Evolutionary conservation across 352 stramenopile species (phyloP), one percentile per base, ranked within the genome.

Genomic region (Phytophthora pini): DNA sequence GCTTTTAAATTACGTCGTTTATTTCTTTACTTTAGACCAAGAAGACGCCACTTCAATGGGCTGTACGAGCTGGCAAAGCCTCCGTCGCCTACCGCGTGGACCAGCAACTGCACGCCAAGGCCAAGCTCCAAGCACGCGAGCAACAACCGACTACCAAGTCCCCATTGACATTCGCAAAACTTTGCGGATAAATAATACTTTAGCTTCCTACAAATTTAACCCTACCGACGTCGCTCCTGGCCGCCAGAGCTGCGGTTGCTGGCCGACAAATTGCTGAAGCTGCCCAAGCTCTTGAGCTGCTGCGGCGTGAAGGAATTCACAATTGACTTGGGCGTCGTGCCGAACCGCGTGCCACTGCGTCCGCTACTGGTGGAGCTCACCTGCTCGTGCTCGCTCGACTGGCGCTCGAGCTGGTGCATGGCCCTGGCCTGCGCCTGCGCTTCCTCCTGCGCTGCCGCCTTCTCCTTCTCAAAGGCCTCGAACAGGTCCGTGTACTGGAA

Each of bases 41-140:
- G 43, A 88, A 87, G 57, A 92, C 84, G 3, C 86, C 86, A 13
- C 59, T 93, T 40, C 83, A 92, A 49, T 94, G 84, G 81, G 86
- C 84, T 1, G 70, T 89, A 5, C 72, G 76, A 12, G 79, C 79
- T 15, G 86, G 86, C 41, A 87, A 92, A 60, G 82, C 84, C 0
- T 90, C 86, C 12, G 67, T 91, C 41, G 77, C 80, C 34, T 92
- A 94, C 59, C 80, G 82, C 26, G 71, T 94, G 20, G 86, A 94
- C 48, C 84, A 93, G 68, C 80, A 88, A 82, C 53, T 90, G 17
- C 78, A 88, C 31, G 79, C 70, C 12, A 71, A 74, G 47, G 65
- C 61, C 20, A 89, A 84, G 57, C 36, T 68, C 31, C 60, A 72
- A 62, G 50, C 70, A 51, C 56, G 47, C 5, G 61, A 74, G 43